Conservation (phyloP, 2,329 filamentous ascomycete species). For the Colletotrichum truncatum region DNA sequence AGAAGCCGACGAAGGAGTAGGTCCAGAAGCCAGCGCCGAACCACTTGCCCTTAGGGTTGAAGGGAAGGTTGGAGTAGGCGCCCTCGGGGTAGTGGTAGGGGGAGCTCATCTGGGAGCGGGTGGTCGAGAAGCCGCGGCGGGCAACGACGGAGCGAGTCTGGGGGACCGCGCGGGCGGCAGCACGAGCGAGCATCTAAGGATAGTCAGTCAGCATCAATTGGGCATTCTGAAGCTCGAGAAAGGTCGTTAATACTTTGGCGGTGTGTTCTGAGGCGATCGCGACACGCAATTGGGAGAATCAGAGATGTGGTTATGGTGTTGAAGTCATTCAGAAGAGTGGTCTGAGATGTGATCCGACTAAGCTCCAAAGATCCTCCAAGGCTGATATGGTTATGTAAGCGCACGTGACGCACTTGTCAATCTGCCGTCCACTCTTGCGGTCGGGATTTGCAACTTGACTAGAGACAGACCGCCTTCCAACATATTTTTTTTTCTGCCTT, state of each 20-base stretch:
- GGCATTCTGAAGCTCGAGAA: not conserved
- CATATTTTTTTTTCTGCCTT: constrained; percentile 18
- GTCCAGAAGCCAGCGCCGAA: constrained; percentile 86
- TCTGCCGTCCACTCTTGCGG: not conserved
- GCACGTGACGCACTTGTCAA: not conserved
- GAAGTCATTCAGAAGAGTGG: constrained; percentile 28
- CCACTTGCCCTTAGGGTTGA: constrained; percentile 91
- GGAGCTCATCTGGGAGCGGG: constrained; percentile 83
- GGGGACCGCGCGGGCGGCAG: constrained; percentile 66
- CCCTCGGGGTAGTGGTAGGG: constrained; percentile 99
- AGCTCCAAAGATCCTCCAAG: constrained; percentile 23
- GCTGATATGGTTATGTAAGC: constrained; percentile 9
- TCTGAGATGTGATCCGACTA: constrained; percentile 28
- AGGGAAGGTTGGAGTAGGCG: constrained; percentile 92
- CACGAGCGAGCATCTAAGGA: constrained; percentile 83
- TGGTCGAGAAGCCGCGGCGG: constrained; percentile 95
- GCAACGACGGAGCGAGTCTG: constrained; percentile 75
- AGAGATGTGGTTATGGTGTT: constrained; percentile 23
- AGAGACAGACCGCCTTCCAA: constrained; percentile 15
- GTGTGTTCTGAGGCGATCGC: constrained; percentile 13
- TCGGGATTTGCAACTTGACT: constrained; percentile 1
- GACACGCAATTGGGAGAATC: constrained; percentile 21
- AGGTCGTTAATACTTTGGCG: constrained; percentile 16
- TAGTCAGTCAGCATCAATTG: constrained; percentile 51
- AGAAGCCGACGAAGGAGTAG: constrained; percentile 69